phyloP scores from a whole-genome alignment of 148 eudicot species.

The Rhododendron ferrugineum region DNA sequence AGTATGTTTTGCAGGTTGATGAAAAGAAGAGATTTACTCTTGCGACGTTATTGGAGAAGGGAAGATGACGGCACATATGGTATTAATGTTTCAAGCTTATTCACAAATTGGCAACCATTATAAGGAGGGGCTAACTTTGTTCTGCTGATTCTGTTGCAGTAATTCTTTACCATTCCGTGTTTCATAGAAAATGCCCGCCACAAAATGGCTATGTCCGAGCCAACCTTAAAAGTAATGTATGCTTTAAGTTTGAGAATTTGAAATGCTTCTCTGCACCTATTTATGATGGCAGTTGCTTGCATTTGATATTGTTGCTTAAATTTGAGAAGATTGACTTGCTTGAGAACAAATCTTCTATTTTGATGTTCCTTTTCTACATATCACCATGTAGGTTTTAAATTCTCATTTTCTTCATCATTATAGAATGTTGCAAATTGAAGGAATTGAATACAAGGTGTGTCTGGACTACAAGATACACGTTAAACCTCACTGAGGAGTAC shows the following conservation, averaged over 20 bases:
- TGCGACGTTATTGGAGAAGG: slow-evolving; percentile 79
- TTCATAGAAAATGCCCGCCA: slow-evolving; percentile 57
- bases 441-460: background rate
- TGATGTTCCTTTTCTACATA: background rate
- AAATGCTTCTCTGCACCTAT: background rate
- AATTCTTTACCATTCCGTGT: slow-evolving; percentile 58
- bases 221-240: slow-evolving; percentile 65
- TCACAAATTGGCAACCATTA: background rate
- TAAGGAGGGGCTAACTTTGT: slow-evolving; percentile 5
- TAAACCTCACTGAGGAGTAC: background rate
- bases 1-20: slow-evolving; percentile 42
- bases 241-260: slow-evolving; percentile 17
- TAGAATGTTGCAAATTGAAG: background rate
- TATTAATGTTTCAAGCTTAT: slow-evolving; percentile 14
- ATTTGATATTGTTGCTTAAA: background rate
- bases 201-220: slow-evolving; percentile 56
- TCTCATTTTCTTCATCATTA: background rate
- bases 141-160: slow-evolving; percentile 35
- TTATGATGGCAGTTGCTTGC: background rate
- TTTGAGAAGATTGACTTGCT: background rate
- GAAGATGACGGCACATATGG: slow-evolving; percentile 80
- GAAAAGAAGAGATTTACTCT: slow-evolving; percentile 56
- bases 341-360: background rate
- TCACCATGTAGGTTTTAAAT: background rate
- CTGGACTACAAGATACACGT: background rate